These are phyloP conservation scores for Paramecium primaurelia DNA, from an alignment of 73 alveolate species.

Conservation along the genomic window DNA sequence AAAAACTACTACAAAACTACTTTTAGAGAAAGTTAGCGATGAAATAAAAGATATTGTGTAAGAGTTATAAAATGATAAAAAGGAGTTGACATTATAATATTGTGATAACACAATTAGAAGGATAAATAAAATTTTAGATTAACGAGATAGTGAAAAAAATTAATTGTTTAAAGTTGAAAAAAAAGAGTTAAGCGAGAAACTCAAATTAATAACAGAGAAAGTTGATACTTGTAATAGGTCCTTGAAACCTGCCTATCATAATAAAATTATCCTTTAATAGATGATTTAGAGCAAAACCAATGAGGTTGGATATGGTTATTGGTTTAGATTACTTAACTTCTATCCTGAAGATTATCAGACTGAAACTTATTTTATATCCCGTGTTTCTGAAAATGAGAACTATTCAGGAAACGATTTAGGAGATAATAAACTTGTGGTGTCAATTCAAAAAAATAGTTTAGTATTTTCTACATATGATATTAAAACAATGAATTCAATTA, in stretches of 20 bases:
- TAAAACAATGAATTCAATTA: background rate
- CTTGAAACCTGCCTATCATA: background rate
- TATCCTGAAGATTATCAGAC: background rate
- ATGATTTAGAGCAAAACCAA: background rate
- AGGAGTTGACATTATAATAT: background rate
- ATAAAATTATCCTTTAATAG: background rate
- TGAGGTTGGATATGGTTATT: conserved; percentile 32
- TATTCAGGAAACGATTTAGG: conserved; percentile 16
- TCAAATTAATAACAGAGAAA: background rate
- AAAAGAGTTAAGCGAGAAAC: background rate
- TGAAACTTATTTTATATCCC: background rate
- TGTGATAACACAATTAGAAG: background rate
- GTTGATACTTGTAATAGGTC: background rate
- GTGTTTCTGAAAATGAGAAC: conserved; percentile 26
- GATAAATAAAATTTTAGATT: background rate
- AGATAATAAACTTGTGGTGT: background rate
- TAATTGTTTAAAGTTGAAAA: background rate
- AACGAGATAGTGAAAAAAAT: conserved; percentile 17
- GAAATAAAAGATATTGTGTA: background rate
- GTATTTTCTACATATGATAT: conserved; percentile 15
- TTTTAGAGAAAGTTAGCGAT: background rate
- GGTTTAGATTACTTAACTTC: background rate
- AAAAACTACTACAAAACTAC: background rate
- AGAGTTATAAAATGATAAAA: background rate
- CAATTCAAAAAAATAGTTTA: background rate